Evolutionary conservation across 2,329 filamentous ascomycete species (phyloP).

Genomic region (Penicillium psychrosexuale): DNA sequence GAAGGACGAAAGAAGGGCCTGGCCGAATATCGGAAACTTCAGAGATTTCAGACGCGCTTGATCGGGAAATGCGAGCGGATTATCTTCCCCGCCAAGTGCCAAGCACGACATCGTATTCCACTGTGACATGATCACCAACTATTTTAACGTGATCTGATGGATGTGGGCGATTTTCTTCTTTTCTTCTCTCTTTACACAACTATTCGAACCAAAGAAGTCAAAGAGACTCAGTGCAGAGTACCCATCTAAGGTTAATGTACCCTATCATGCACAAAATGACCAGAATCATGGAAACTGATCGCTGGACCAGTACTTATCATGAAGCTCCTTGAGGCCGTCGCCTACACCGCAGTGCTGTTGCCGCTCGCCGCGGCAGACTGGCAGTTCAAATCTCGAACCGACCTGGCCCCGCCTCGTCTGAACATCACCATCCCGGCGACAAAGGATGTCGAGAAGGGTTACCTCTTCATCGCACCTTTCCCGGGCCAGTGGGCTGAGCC

Average conservation of each 20-base stretch:
- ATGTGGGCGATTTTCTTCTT: not conserved
- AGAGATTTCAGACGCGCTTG: conserved; percentile 10
- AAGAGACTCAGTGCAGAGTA: conserved; percentile 17
- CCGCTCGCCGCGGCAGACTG: conserved; percentile 40
- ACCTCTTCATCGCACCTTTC: conserved; percentile 41
- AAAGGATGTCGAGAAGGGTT: conserved; percentile 35
- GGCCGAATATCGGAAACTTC: not conserved
- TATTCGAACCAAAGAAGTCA: not conserved
- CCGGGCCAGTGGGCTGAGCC: conserved; percentile 25
- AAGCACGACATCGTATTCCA: conserved; percentile 20
- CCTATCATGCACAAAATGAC: conserved; percentile 21
- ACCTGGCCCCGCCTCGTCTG: conserved; percentile 45
- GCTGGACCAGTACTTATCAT: conserved; percentile 21
- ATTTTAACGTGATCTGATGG: not conserved
- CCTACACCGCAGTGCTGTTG: conserved; percentile 17
- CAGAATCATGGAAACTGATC: conserved; percentile 27
- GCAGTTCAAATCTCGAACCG: conserved; percentile 49
- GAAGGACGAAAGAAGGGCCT: not conserved
- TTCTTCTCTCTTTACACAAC: not conserved
- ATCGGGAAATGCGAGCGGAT: conserved; percentile 14
- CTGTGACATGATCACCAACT: not conserved
- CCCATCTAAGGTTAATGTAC: conserved; percentile 34
- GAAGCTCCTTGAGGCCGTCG: conserved; percentile 21
- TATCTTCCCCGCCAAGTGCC: conserved; percentile 3
- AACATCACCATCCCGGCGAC: conserved; percentile 42